These are phyloP conservation scores for Emergomyces orientalis DNA, from an alignment of 2,329 filamentous ascomycete species.

Conservation along the genomic window DNA sequence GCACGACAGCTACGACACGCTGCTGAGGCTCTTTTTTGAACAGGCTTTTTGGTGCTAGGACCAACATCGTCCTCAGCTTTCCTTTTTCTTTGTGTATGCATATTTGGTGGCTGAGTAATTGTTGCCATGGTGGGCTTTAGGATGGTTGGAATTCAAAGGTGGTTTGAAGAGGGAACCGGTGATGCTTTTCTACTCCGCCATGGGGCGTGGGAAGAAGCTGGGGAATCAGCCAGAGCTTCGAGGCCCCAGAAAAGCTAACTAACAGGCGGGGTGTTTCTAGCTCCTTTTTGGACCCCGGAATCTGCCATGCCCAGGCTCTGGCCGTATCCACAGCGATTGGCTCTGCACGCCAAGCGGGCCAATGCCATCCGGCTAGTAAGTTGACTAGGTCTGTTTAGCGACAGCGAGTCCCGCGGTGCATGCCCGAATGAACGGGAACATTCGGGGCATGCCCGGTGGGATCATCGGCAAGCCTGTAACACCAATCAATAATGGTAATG, in stretches of 20 bases:
- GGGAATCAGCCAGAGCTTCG: neutral
- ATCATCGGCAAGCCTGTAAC: neutral
- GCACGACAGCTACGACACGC: slow-evolving; percentile 44
- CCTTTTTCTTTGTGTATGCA: slow-evolving; percentile 41
- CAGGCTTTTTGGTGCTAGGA: slow-evolving; percentile 45
- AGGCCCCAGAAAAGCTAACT: neutral
- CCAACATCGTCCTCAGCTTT: slow-evolving; percentile 50
- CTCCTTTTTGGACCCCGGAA: neutral
- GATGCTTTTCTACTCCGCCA: neutral
- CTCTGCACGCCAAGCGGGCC: neutral
- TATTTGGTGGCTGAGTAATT: slow-evolving; percentile 16
- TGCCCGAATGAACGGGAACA: neutral
- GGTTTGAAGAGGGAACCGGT: neutral
- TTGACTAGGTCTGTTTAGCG: neutral
- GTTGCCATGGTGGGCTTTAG: neutral
- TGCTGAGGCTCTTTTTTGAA: slow-evolving; percentile 57
- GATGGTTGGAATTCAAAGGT: neutral
- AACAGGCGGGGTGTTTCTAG: neutral
- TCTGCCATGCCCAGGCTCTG: neutral
- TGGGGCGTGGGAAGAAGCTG: neutral
- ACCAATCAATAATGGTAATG: neutral
- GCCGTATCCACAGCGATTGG: neutral
- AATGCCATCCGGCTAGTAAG: neutral
- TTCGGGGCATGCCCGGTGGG: neutral
- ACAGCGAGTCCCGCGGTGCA: neutral